These are phyloP conservation scores for Eurotiales sp. DNA, from an alignment of 2,329 filamentous ascomycete genomes.

Conservation along the genomic window DNA sequence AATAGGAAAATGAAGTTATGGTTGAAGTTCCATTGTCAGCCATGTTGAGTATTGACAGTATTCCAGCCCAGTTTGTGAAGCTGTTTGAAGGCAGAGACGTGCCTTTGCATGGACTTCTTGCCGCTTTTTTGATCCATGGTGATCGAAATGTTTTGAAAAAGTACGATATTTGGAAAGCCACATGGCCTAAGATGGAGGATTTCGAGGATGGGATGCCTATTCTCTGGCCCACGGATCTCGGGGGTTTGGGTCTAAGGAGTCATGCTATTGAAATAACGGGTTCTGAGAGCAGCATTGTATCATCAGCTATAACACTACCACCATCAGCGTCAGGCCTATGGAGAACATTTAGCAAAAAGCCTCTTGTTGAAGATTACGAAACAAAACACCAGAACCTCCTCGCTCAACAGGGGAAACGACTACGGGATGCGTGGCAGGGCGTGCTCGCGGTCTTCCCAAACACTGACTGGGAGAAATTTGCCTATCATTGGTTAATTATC, in stretches of 20 bases:
- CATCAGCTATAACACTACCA: constrained; percentile 24
- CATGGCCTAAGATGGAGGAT: constrained; percentile 62
- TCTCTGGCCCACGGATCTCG: constrained; percentile 47
- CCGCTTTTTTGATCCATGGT: constrained; percentile 60
- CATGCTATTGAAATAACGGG: constrained; percentile 22
- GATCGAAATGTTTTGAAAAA: constrained; percentile 44
- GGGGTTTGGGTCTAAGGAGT: constrained; percentile 34
- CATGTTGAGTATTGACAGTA: constrained; percentile 62
- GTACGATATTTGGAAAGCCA: constrained; percentile 59
- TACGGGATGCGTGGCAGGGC: constrained; percentile 49
- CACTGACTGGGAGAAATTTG: constrained; percentile 42
- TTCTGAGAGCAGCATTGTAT: constrained; percentile 14
- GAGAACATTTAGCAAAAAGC: constrained; percentile 27
- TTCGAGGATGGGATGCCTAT: constrained; percentile 58
- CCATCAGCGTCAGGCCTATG: constrained; percentile 37
- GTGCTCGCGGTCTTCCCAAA: constrained; percentile 44
- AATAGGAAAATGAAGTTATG: constrained; percentile 57
- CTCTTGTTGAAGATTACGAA: constrained; percentile 31
- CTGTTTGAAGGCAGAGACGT: constrained; percentile 50
- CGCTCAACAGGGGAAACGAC: constrained; percentile 52
- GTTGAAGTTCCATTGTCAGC: constrained; percentile 62
- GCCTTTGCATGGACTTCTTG: constrained; percentile 68
- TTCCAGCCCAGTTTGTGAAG: constrained; percentile 52
- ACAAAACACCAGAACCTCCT: constrained; percentile 34
- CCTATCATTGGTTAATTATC: constrained; percentile 58